Evolutionary conservation across 2,329 filamentous ascomycete genomes (phyloP), one percentile per base, ranked within the genome.

Genomic region (Metarhizium anisopliae): DNA sequence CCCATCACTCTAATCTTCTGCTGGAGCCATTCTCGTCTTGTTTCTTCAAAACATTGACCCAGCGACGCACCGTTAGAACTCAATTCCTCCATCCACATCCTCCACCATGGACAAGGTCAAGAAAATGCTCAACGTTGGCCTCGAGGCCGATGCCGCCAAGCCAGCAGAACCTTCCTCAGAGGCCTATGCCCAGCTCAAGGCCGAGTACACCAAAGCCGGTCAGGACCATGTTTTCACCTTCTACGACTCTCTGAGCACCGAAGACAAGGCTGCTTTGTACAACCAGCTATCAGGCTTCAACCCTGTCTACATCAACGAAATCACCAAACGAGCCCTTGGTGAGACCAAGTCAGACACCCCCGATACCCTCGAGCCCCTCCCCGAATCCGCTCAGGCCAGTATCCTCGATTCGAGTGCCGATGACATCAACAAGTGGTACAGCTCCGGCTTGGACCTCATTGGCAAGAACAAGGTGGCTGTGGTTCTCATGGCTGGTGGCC

Each of bases 401-500:
- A 90, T 96, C 64, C 84, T 97, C 70, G 93, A 97, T 74, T 95
- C 92, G 58, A 83, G 88, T 64, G 72, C 85, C 52, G 82, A 84
- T 57, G 86, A 95, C 68, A 81, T 96, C 59, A 77, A 89, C 63
- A 82, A 80, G 71, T 99, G 93, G 92, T 94, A 96, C 72, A 76
- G 87, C 59, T 78, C 86, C 10, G 89, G 89, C 55, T 77, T 97
- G 35, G 93, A 90, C 68, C 87, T 93, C 43, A 81, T 95, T 57
- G 77, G 84, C 51, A 79, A 90, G 69, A 85, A 89, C 68, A 84
- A 89, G 70, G 81, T 95, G 43, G 80, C 84, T 36, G 94, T 99
- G 18, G 90, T 99, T 53, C 82, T 99, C 66, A 95, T 99, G 89
- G 94, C 94, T 57, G 94, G 94, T 68, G 94, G 94, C 38, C 94